Percentiles rank a stretch among this genome's conserved stretches.
phyloP scores from a whole-genome alignment of 2,329 filamentous ascomycete genomes.

The Xylaria polymorpha region DNA sequence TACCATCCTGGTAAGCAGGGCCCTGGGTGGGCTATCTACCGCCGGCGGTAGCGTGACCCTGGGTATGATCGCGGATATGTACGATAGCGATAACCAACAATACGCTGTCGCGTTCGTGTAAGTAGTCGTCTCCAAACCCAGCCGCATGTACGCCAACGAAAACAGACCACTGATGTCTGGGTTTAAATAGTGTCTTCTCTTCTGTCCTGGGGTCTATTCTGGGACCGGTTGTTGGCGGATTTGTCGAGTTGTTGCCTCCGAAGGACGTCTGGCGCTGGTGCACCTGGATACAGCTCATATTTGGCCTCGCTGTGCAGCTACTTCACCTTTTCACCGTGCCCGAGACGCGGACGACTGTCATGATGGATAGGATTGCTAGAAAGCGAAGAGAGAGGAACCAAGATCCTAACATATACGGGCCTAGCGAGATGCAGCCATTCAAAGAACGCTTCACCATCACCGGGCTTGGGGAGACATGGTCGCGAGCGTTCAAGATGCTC shows the following conservation, averaged over 20 bases:
- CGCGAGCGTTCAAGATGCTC: constrained; percentile 73
- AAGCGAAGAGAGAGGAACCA: constrained; percentile 72
- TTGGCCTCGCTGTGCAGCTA: constrained; percentile 75
- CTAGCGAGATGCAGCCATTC: constrained; percentile 71
- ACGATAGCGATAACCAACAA: constrained; percentile 76
- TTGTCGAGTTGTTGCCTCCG: constrained; percentile 72
- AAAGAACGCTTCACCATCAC: constrained; percentile 53
- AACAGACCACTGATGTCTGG: not conserved
- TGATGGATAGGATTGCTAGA: constrained; percentile 85
- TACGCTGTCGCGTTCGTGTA: constrained; percentile 78
- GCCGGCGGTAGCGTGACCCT: constrained; percentile 79
- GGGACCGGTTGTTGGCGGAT: constrained; percentile 82
- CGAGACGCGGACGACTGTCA: constrained; percentile 79
- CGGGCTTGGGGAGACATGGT: constrained; percentile 63
- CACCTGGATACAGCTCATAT: constrained; percentile 88
- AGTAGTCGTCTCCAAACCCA: constrained; percentile 28
- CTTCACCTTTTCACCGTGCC: constrained; percentile 77
- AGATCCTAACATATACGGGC: constrained; percentile 74
- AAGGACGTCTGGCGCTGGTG: constrained; percentile 68
- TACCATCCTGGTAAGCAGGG: constrained; percentile 75
- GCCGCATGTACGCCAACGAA: not conserved
- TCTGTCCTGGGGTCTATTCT: constrained; percentile 82
- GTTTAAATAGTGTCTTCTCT: constrained; percentile 69
- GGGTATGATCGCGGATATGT: constrained; percentile 81
- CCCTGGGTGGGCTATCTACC: constrained; percentile 75